Conservation (phyloP, 2,329 filamentous ascomycete species). For the Fusarium brachygibbosum region DNA sequence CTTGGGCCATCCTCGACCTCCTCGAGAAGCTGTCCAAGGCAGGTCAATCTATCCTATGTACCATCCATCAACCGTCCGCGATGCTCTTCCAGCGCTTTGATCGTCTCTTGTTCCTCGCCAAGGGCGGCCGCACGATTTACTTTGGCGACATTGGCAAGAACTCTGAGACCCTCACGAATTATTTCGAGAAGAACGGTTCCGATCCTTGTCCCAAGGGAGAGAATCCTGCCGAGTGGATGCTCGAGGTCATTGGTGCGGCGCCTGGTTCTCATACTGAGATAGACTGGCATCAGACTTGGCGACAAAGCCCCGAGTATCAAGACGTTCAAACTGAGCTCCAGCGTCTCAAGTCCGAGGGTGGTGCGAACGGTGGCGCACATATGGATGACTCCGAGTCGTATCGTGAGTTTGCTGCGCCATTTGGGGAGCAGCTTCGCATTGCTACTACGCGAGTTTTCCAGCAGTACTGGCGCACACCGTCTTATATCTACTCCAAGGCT, state of each 20-base stretch:
- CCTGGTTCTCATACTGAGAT: slow-evolving; percentile 42
- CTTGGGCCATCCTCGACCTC: slow-evolving; percentile 80
- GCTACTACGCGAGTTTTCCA: slow-evolving; percentile 83
- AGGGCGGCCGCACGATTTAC: slow-evolving; percentile 47
- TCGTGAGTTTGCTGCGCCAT: slow-evolving; percentile 85
- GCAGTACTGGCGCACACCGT: slow-evolving; percentile 91
- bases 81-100: slow-evolving; percentile 63
- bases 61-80: slow-evolving; percentile 65
- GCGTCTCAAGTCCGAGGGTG: slow-evolving; percentile 64
- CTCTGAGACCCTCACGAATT: slow-evolving; percentile 40
- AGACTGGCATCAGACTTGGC: slow-evolving; percentile 47
- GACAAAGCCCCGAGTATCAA: slow-evolving; percentile 62
- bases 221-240: slow-evolving; percentile 49
- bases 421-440: slow-evolving; percentile 73
- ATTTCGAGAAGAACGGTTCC: slow-evolving; percentile 44
- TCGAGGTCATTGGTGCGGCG: slow-evolving; percentile 46
- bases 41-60: slow-evolving; percentile 65
- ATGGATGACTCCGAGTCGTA: slow-evolving; percentile 61
- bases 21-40: slow-evolving; percentile 72
- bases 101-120: slow-evolving; percentile 63
- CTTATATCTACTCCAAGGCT: slow-evolving; percentile 88
- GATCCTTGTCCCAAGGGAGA: slow-evolving; percentile 37
- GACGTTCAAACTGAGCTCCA: slow-evolving; percentile 67
- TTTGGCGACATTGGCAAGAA: slow-evolving; percentile 48
- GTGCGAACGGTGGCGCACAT: slow-evolving; percentile 50